phyloP scores from a whole-genome alignment of 169 alveolate genomes.

The Cryptosporidium parvum region DNA sequence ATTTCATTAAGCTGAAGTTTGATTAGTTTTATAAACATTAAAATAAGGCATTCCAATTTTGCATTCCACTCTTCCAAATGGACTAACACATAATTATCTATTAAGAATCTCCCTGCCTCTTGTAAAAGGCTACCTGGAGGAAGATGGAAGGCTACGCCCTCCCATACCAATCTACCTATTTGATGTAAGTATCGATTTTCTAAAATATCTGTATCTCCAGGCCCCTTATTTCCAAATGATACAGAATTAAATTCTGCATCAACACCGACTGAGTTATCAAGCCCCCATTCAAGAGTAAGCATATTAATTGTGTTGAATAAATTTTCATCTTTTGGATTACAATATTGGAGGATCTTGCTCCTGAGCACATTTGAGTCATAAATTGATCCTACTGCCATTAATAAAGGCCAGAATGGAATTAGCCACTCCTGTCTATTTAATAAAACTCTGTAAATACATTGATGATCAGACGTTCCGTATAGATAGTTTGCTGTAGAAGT shows the following conservation, averaged over 20 bases:
- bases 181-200: slow-evolving; percentile 87
- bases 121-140: slow-evolving; percentile 92
- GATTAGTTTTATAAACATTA: slow-evolving; percentile 95
- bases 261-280: slow-evolving; percentile 47
- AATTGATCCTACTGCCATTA: slow-evolving; percentile 72
- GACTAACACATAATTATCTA: slow-evolving; percentile 93
- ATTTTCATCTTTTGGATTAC: slow-evolving; percentile 61
- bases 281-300: slow-evolving; percentile 75
- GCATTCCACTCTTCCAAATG: slow-evolving; percentile 92
- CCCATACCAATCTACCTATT: slow-evolving; percentile 86
- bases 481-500: slow-evolving; percentile 73
- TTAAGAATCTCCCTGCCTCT: slow-evolving; percentile 93
- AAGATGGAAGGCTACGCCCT: slow-evolving; percentile 83
- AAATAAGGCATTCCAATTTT: slow-evolving; percentile 93
- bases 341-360: slow-evolving; percentile 65
- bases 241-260: slow-evolving; percentile 42
- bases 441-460: slow-evolving; percentile 57
- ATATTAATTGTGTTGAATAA: slow-evolving; percentile 36
- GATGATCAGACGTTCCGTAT: slow-evolving; percentile 68
- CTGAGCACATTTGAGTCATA: slow-evolving; percentile 31
- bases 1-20: slow-evolving; percentile 69
- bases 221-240: slow-evolving; percentile 57
- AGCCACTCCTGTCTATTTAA: slow-evolving; percentile 69
- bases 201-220: slow-evolving; percentile 84
- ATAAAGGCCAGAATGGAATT: slow-evolving; percentile 64